Percentiles rank a stretch among this genome's conserved stretches.
Evolutionary conservation across 177 flowering plant species (phyloP).

Genomic region (Tripterygium wilfordii): DNA sequence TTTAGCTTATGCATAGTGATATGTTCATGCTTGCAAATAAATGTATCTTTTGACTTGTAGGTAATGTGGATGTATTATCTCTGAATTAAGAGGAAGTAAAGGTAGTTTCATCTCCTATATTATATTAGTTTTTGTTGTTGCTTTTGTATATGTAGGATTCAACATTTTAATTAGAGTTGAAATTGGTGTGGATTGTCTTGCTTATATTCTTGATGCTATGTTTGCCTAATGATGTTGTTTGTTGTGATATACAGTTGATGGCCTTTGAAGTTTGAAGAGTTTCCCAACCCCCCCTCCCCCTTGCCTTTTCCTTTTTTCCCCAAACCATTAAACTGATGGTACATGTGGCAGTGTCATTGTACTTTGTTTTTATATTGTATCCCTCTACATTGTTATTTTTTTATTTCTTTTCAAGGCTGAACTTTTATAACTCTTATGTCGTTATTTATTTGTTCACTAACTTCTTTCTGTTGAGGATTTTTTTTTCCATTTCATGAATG

Average conservation of each 20-base stretch:
- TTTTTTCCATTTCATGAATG: no score
- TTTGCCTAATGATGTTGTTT: slow-evolving; percentile 3
- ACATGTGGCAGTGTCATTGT: no score
- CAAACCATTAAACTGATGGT: no score
- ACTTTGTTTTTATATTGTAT: no score
- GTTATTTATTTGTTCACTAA: no score
- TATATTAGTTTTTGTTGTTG: slow-evolving; percentile 24
- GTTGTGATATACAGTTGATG: neutral
- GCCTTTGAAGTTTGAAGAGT: no score
- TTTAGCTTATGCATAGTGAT: slow-evolving; percentile 54
- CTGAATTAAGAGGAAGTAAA: slow-evolving; percentile 90
- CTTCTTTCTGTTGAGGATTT: no score
- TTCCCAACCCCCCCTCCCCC: no score
- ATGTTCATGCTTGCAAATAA: slow-evolving; percentile 82
- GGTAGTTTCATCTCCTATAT: slow-evolving; percentile 86
- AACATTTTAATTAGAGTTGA: slow-evolving; percentile 1
- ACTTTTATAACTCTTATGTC: no score
- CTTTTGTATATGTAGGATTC: slow-evolving; percentile 18
- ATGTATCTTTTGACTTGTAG: slow-evolving; percentile 95
- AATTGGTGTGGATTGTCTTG: neutral
- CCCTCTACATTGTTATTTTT: no score
- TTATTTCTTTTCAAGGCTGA: no score
- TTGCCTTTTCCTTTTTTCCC: no score
- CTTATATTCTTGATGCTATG: neutral
- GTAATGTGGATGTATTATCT: slow-evolving; percentile 92